Base-by-base conservation (phyloP, 495 filamentous ascomycete genomes). In the Hypoxylon perforatum region DNA sequence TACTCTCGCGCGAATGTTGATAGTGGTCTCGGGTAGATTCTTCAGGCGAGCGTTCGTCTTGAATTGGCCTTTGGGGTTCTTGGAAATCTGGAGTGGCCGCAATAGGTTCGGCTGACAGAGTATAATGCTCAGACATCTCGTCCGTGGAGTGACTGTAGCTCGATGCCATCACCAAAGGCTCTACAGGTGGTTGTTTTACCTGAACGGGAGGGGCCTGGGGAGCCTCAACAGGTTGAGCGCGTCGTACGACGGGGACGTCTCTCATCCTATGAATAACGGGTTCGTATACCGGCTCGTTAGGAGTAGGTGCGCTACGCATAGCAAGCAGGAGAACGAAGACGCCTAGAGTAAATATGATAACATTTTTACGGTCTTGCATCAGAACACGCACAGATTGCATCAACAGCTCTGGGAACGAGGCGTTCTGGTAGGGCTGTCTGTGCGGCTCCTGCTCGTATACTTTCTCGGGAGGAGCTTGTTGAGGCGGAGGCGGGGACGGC, bases 351-450 rank as follows among this genome's bases (percentile, higher is more conserved):
- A 84, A 77, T 45, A 96, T 90, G 4, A 83, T 80, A 1, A 94
- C 76, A 68, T 96, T 96, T 66, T 88, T 86, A 47, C 81, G 80
- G 71, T 96, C 92, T 38, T 83, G 80, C 33, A 90, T 81, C 8
- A 90, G 77, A 1, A 93, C 84, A 36, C 85, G 82, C 62, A 92
- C 71, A 19, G 91, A 92, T 62, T 91, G 90, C 35, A 86, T 73
- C 17, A 95, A 48, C 15, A 96, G 81, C 18, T 86, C 86, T 0
- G 78, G 76, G 4, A 92, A 81, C 6, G 77, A 78, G 0, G 76
- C 74, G 19, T 80, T 75, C 23, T 84, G 70, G 50, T 75, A 71
- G 0, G 57, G 46, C 12, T 66, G 57, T 21, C 57, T 54, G 0
- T 22, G 45, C 4, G 51, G 15, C 11, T 73, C 58, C 8, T 61